Conservation (phyloP, 768 basidiomycete species). For the Auricularia cornea region DNA sequence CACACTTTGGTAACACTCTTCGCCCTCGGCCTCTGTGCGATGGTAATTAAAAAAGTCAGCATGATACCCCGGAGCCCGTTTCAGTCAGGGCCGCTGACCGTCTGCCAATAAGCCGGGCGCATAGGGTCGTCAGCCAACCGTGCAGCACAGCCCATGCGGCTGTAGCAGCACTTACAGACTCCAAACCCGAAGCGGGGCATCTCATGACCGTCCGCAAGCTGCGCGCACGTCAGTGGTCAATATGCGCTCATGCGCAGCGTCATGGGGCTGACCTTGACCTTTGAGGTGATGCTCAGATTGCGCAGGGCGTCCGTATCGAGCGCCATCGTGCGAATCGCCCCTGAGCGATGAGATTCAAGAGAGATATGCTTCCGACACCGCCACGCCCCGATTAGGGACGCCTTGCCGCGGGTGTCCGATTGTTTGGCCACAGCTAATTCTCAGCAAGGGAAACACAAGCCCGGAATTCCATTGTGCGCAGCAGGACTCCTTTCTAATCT, state of each 20-base stretch:
- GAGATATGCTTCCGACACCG: too few species aligned
- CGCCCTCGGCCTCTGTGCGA: slow-evolving; percentile 35
- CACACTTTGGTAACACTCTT: slow-evolving; percentile 47
- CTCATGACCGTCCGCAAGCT: slow-evolving; percentile 44
- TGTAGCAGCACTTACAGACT: slow-evolving; percentile 12
- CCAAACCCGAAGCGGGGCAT: slow-evolving; percentile 58
- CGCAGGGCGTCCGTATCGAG: not conserved
- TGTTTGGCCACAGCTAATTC: too few species aligned
- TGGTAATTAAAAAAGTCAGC: not conserved
- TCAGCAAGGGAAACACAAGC: too few species aligned
- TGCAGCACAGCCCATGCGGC: not conserved
- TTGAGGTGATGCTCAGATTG: not conserved
- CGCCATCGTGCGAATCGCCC: too few species aligned
- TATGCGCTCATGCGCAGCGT: not conserved
- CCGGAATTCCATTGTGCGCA: too few species aligned
- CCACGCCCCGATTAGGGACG: too few species aligned
- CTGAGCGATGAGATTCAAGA: too few species aligned
- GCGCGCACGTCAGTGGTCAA: not conserved
- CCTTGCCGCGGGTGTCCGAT: too few species aligned
- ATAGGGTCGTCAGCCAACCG: not conserved
- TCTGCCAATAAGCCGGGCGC: too few species aligned
- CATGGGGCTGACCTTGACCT: not conserved
- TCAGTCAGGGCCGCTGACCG: not conserved
- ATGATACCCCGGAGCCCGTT: not conserved
- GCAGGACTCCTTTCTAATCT: too few species aligned